Evolutionary conservation across 441 rosid genomes (phyloP), one percentile per base, ranked within the genome.

Genomic region (Breynia disticha): DNA sequence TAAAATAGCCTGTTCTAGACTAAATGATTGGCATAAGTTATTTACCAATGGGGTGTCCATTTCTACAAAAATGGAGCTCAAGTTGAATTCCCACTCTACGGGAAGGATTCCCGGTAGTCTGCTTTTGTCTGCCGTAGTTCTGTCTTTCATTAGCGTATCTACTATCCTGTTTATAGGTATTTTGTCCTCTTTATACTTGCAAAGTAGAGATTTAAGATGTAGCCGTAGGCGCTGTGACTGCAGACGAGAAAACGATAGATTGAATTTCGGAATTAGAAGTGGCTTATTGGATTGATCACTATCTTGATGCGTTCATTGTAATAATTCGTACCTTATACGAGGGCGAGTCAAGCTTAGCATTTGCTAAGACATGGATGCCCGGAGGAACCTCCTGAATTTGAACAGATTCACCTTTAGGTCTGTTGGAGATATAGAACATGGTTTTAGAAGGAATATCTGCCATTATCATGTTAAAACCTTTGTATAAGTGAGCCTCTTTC

Each of bases 351-450:
- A 82, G 84, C 42, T 72, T 78, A 17, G 84, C 86, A 68, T 84
- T 84, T 51, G 94, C 72, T 47, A 84, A 81, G 15, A 84, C 86
- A 20, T 84, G 94, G 59, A 78, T 57, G 21, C 94, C 94, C 14
- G 86, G 80, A 44, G 81, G 55, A 67, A 84, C 89, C 55, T 74
- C 74, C 57, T 71, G 81, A 59, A 80, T 52, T 59, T 51, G 52
- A 19, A 70, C 39, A 17, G 74, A 57, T 60, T 78, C 81, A 48
- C 84, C 84, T 69, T 68, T 52, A 11, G 88, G 84, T 52, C 84
- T 66, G 67, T 84, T 82, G 68, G 93, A 72, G 69, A 76, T 22
- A 57, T 84, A 82, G 16, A 82, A 69, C 94, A 84, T 84, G 19
- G 66, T 50, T 52, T 63, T 75, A 44, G 83, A 69, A 52, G 71